These are phyloP conservation scores for Coemansia sp. DNA, from an alignment of 192 early-diverging fungal species.

Conservation along the genomic window DNA sequence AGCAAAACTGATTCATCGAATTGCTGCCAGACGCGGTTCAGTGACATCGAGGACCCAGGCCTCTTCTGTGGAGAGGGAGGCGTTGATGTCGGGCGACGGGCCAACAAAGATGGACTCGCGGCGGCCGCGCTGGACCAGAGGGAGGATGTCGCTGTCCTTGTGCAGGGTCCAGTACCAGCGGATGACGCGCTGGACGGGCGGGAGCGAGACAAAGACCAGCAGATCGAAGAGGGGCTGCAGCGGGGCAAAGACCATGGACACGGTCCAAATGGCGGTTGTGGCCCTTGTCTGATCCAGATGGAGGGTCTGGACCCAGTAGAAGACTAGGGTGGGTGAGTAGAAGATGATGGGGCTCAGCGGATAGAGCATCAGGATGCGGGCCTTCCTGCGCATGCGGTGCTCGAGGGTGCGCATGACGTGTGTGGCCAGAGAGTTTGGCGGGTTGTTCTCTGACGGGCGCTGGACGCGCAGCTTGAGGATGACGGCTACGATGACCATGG, in stretches of 20 bases:
- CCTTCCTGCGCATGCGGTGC: constrained; percentile 47
- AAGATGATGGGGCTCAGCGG: constrained; percentile 49
- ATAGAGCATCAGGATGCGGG: constrained; percentile 38
- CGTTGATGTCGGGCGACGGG: constrained; percentile 1
- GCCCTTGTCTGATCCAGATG: constrained; percentile 21
- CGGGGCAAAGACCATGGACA: constrained; percentile 22
- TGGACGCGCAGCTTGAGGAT: constrained; percentile 21
- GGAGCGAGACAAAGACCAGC: constrained; percentile 33
- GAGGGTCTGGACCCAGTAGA: constrained; percentile 47
- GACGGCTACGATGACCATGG: constrained; percentile 31
- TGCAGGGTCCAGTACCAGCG: constrained; percentile 44
- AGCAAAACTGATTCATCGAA: constrained; percentile 2
- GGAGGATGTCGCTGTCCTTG: constrained; percentile 28
- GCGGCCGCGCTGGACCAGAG: constrained; percentile 18
- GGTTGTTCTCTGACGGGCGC: constrained; percentile 22
- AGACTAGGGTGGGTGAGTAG: constrained; percentile 27
- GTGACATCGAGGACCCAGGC: constrained; percentile 10
- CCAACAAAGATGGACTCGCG: constrained; percentile 29
- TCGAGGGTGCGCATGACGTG: constrained; percentile 44
- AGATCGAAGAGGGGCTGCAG: constrained; percentile 37
- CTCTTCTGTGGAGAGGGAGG: constrained; percentile 2
- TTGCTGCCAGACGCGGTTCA: constrained; percentile 6
- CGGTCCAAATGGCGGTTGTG: constrained; percentile 30
- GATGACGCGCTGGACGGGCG: constrained; percentile 44
- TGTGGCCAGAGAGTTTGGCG: constrained; percentile 24